Evolutionary conservation across 495 filamentous ascomycete genomes (phyloP), one percentile per base, ranked within the genome.

Genomic region (Hyaloscypha finlandica): DNA sequence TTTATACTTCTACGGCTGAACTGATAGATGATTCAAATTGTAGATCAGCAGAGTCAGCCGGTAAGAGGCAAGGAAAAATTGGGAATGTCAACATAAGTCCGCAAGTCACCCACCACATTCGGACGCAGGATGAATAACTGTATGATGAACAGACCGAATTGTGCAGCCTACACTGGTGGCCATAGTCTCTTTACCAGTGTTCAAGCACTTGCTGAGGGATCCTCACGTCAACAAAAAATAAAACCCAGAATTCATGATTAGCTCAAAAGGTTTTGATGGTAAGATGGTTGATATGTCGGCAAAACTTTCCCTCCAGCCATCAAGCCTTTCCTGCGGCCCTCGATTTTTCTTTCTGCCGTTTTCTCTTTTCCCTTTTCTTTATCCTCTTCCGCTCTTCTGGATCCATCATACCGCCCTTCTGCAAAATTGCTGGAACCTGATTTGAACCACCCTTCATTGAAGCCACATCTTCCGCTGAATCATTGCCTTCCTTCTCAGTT

Each of bases 351-450:
- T 56, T 56, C 29, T 56, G 53, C 53, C 53, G 25, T 16, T 56
- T 56, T 56, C 53, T 56, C 53, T 56, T 56, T 19, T 56, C 53
- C 22, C 53, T 56, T 31, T 56, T 56, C 16, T 56, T 56, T 12
- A 56, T 56, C 29, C 53, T 29, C 16, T 56, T 56, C 53, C 20
- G 29, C 53, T 56, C 53, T 31, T 56, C 29, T 31, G 53, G n/a
- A 16, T 29, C 20, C 53, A 56, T 56, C 8, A 30, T 4, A 0
- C 53, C 29, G 20, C 16, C 29, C 53, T 56, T 56, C 20, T 56
- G 53, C 5, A 25, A 25, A 6, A 56, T 56, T 56, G 53, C 53
- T 25, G 53, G 53, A 56, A 29, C 19, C 29, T 5, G 3, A 1
- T 0, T 56, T 29, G 53, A 56, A 29, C 20, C 22, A 14, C 19